Conservation (phyloP, 306 rosid species). For the Dalbergia cochinchinensis region DNA sequence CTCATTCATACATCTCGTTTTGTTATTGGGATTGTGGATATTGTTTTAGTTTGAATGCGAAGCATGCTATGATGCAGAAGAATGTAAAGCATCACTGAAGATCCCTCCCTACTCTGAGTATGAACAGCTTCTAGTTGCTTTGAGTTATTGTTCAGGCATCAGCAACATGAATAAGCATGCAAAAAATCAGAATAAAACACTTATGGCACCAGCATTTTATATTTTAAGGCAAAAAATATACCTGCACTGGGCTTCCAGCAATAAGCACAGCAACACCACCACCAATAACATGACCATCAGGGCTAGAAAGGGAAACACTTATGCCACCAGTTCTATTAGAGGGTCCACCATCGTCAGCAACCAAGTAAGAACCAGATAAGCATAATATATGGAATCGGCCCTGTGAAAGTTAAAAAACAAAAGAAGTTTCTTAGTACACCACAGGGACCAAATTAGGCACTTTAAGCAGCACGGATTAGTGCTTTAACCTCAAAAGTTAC, state of each 20-base stretch:
- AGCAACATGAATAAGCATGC: not conserved
- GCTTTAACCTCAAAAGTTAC: constrained; percentile 77
- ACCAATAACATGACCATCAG: constrained; percentile 92
- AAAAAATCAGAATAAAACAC: constrained; percentile 53
- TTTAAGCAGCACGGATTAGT: constrained; percentile 5
- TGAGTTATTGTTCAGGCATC: not conserved
- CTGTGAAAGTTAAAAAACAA: constrained; percentile 53
- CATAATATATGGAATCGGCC: constrained; percentile 92
- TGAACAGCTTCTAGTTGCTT: constrained; percentile 21
- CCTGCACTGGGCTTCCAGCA: constrained; percentile 92
- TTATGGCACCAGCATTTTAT: constrained; percentile 63
- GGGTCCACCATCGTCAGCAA: constrained; percentile 92
- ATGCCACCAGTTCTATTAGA: constrained; percentile 84
- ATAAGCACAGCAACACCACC: constrained; percentile 84
- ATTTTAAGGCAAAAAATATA: constrained; percentile 44
- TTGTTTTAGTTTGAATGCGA: constrained; percentile 24
- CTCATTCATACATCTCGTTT: not conserved
- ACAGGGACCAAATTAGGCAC: constrained; percentile 19
- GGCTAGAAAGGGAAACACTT: constrained; percentile 83
- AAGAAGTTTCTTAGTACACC: constrained; percentile 24
- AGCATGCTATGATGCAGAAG: constrained; percentile 20
- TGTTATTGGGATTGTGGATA: not conserved
- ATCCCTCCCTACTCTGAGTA: constrained; percentile 10
- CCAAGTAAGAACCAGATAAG: constrained; percentile 96
- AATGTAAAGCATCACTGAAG: not conserved